Evolutionary conservation across 2,329 filamentous ascomycete species (phyloP).

Genomic region (Tolypocladium ovalisporum): DNA sequence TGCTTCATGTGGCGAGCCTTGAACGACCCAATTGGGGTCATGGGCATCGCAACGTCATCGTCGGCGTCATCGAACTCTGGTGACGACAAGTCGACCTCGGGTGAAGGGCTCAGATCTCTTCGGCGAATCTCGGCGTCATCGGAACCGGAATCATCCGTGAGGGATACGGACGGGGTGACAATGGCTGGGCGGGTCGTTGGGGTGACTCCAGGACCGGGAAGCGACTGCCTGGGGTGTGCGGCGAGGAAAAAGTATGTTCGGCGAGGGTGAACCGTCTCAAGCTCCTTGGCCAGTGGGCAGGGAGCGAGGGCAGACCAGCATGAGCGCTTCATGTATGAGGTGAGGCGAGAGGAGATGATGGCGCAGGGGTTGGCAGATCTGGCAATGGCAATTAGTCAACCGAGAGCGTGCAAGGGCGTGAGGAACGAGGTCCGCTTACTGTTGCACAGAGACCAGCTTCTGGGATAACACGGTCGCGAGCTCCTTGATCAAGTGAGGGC

Average conservation of each 20-base stretch:
- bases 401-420: constrained; percentile 5
- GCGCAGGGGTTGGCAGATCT: constrained; percentile 94
- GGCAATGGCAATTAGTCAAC: constrained; percentile 18
- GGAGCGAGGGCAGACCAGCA: constrained; percentile 68
- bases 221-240: constrained; percentile 71
- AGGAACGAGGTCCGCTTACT: constrained; percentile 50
- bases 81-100: constrained; percentile 83
- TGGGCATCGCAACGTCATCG: constrained; percentile 46
- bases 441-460: constrained; percentile 74
- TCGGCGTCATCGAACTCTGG: constrained; percentile 72
- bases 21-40: constrained; percentile 54
- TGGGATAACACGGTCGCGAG: constrained; percentile 69
- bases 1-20: constrained; percentile 33
- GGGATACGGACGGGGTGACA: constrained; percentile 74
- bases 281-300: constrained; percentile 85
- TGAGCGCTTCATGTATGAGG: constrained; percentile 78
- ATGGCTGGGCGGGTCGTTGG: constrained; percentile 32
- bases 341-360: constrained; percentile 85
- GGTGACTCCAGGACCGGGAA: constrained; percentile 42
- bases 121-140: constrained; percentile 64
- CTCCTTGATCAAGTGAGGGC: constrained; percentile 91
- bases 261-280: constrained; percentile 84
- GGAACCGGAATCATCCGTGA: constrained; percentile 37
- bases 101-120: constrained; percentile 73
- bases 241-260: constrained; percentile 96